Base-by-base conservation (phyloP, 2,329 filamentous ascomycete species). In the Diaporthe longicolla region DNA sequence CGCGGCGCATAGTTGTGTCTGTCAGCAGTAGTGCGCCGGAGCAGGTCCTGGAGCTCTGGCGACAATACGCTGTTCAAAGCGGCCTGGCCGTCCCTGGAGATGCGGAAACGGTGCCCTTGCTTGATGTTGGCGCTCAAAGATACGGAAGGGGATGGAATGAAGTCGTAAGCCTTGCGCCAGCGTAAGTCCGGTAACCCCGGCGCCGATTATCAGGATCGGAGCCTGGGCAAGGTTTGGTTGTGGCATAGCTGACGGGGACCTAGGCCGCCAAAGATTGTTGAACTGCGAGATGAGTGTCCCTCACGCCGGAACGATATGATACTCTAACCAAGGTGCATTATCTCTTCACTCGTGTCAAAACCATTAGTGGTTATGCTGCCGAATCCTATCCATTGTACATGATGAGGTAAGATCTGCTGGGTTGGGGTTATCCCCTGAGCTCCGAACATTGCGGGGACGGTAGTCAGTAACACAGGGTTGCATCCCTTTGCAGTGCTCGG, bases 171-270 rank as follows among this genome's bases (percentile, higher is more conserved):
- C 80, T 73, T 81, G 80, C 4, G 79, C 80, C 26, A 87, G 79
- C 0, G 82, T 82, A 15, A 87, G 80, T 7, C 85, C 86, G 17
- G 83, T 81, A 21, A 87, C 79, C 8, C 86, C 86, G 19, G 85
- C 85, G 15, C 86, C 86, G 59, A 81, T 77, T 32, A 81, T 81
- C 15, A 87, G 77, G 52, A 87, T 83, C 29, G 78, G 80, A 17
- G 59, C 29, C 29, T 72, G 48, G 4, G 45, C 29, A 29, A 50
- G 29, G 29, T 29, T 32, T 26, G 26, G 37, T 57, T 65, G 57
- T 40, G 55, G 24, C 72, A 73, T 73, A 26, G 11, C 19, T 54
- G 43, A 71, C 43, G n/a, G n/a, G n/a, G n/a, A n/a, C n/a, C n/a
- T n/a, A n/a, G n/a, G n/a, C n/a, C n/a, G n/a, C n/a, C n/a, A n/a